Percentiles rank a stretch among this genome's conserved stretches.
phyloP scores from a whole-genome alignment of 177 flowering plant genomes.

The Vitis hybrid region DNA sequence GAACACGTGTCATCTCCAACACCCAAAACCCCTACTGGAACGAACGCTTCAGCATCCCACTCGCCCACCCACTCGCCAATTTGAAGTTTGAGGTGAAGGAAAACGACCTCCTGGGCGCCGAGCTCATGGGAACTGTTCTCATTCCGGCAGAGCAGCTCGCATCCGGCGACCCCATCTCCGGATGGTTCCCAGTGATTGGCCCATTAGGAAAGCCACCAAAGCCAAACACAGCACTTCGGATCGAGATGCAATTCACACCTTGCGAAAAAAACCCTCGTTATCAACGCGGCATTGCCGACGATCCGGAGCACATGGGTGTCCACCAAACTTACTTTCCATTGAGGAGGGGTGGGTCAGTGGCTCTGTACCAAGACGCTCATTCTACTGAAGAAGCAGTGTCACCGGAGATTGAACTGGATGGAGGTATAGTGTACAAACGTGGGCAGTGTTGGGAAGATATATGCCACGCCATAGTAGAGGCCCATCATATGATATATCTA shows the following conservation, averaged over 20 bases:
- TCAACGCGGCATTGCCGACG: constrained; percentile 45
- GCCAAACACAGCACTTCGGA: constrained; percentile 40
- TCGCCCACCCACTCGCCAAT: constrained; percentile 62
- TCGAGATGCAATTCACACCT: constrained; percentile 56
- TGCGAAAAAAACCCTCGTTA: constrained; percentile 49
- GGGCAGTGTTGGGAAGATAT: constrained; percentile 91
- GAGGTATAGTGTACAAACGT: constrained; percentile 41
- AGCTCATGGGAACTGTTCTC: constrained; percentile 61
- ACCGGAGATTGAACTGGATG: constrained; percentile 66
- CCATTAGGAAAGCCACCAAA: constrained; percentile 54
- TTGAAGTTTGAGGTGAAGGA: constrained; percentile 82
- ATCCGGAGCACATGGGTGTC: constrained; percentile 53
- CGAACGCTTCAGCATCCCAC: constrained; percentile 54
- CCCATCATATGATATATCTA: constrained; percentile 86
- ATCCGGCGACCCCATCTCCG: constrained; percentile 48
- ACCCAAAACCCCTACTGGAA: constrained; percentile 72
- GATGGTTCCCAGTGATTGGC: constrained; percentile 53
- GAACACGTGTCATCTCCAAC: constrained; percentile 72
- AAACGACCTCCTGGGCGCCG: constrained; percentile 78
- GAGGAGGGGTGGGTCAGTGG: constrained; percentile 59
- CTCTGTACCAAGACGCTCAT: constrained; percentile 90
- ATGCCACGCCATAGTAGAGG: constrained; percentile 82
- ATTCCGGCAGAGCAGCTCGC: constrained; percentile 46
- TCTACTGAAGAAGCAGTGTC: constrained; percentile 24
- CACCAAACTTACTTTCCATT: constrained; percentile 68